A percentile compares a stretch with the other conserved stretches of the same genome.
phyloP scores from a whole-genome alignment of 108 stramenopile species.

The Cylindrotheca closterium region DNA sequence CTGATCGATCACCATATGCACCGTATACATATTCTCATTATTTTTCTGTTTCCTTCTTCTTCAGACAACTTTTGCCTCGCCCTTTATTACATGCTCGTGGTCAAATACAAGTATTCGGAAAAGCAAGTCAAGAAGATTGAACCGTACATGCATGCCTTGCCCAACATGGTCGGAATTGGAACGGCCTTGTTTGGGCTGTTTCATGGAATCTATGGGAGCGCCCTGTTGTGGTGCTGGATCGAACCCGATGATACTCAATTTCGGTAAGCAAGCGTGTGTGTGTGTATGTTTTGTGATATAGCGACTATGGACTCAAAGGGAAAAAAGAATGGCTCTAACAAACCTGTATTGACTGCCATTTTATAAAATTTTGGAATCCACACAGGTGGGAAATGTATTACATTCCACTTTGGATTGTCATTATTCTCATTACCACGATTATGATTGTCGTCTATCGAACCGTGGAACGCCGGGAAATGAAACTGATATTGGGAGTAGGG shows the following conservation, averaged over 20 bases:
- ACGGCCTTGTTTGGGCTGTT: slow-evolving; percentile 27
- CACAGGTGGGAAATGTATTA: slow-evolving; percentile 15
- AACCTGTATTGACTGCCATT: too few relatives aligned
- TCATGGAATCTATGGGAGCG: slow-evolving; percentile 40
- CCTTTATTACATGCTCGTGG: slow-evolving; percentile 21
- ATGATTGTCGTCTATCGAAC: slow-evolving; percentile 8
- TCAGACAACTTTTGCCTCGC: slow-evolving; percentile 19
- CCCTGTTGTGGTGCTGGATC: slow-evolving; percentile 63
- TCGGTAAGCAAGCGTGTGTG: not conserved
- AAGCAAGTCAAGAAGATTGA: slow-evolving; percentile 15
- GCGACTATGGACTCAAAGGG: too few relatives aligned
- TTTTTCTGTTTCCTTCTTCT: not conserved
- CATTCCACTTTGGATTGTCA: slow-evolving; percentile 14
- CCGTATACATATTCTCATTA: too few relatives aligned
- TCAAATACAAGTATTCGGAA: slow-evolving; percentile 13
- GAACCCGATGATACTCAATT: not conserved
- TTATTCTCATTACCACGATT: slow-evolving; percentile 10
- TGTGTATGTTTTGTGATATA: too few relatives aligned
- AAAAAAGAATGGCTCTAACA: too few relatives aligned
- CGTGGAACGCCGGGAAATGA: not conserved
- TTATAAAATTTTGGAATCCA: too few relatives aligned
- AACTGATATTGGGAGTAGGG: not conserved
- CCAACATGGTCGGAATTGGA: slow-evolving; percentile 22
- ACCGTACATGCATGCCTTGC: slow-evolving; percentile 29
- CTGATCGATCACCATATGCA: too few relatives aligned